Base-by-base conservation (phyloP, 2,329 filamentous ascomycete genomes). In the Ascochyta lentis region DNA sequence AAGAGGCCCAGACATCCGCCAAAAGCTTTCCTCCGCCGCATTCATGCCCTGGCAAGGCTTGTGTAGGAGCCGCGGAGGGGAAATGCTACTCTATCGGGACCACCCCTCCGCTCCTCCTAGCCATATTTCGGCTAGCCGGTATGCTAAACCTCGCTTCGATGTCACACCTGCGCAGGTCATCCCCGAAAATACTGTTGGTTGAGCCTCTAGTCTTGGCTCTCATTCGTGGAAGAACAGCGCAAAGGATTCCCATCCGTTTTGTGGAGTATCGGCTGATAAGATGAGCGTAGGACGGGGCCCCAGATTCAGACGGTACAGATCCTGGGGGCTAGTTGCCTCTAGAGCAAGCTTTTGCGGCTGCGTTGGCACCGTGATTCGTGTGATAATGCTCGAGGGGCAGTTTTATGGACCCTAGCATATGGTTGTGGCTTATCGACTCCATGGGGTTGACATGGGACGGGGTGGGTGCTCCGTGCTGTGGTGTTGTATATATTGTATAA, bases 311-410 rank as follows among this genome's bases (percentile, higher is more conserved):
- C 43, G 22, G 45, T 53, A 57, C 22, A 52, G 56, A 44, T 55
- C 35, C 33, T 23, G 35, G 27, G 26, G 29, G 37, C 43, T 41
- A 51, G 35, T 56, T 59, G 38, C 52, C 58, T 49, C 46, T 65
- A 62, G 55, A 49, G 55, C 58, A 66, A 64, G 61, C 61, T 63
- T 62, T 61, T 50, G 54, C 44, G 50, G 64, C 56, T 54, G 29
- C 41, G 53, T 60, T 60, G 60, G 58, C 64, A 61, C 38, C 49
- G 19, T 70, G 67, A 72, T 72, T 71, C 65, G 69, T 71, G 69
- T 68, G 59, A 67, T 65, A 63, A 64, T 65, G 35, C 63, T 58
- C 38, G 45, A 35, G 56, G 60, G 51, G 54, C 49, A 48, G 29
- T 13, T 51, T 40, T 45, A 40, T 47, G 54, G 43, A 54, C 55